Evolutionary conservation across 441 rosid species (phyloP).

Genomic region (Bocquillonia castaneifolia): DNA sequence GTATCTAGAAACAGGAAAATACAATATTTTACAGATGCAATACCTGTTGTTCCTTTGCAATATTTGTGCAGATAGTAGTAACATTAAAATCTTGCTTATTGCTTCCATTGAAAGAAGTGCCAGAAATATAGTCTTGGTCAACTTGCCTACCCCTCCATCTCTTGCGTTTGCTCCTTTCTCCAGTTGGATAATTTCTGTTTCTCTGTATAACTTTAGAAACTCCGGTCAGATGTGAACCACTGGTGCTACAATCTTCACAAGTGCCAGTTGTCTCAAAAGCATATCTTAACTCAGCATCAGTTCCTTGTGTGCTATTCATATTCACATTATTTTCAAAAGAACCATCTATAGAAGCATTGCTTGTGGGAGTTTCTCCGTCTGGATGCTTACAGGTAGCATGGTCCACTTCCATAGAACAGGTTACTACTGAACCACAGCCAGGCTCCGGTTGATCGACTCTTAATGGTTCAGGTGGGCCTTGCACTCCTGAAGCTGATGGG

Average conservation of each 20-base stretch:
- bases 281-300: slow-evolving; percentile 50
- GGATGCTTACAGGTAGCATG: slow-evolving; percentile 39
- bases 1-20: slow-evolving; percentile 3
- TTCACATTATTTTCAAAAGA: slow-evolving; percentile 40
- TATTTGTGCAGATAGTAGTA: slow-evolving; percentile 23
- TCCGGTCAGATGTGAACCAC: slow-evolving; percentile 56
- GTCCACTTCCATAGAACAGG: slow-evolving; percentile 50
- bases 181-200: slow-evolving; percentile 44
- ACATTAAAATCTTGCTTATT: slow-evolving; percentile 35
- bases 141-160: slow-evolving; percentile 85
- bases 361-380: slow-evolving; percentile 51
- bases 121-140: slow-evolving; percentile 43
- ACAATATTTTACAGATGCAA: slow-evolving; percentile 6
- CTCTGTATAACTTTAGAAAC: slow-evolving; percentile 38
- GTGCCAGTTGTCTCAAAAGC: slow-evolving; percentile 46
- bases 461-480: slow-evolving; percentile 29
- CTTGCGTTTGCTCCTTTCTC: slow-evolving; percentile 80
- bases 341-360: slow-evolving; percentile 34
- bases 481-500: slow-evolving; percentile 34
- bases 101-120: slow-evolving; percentile 35
- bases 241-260: slow-evolving; percentile 76
- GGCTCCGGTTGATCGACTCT: slow-evolving; percentile 40
- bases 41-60: slow-evolving; percentile 42
- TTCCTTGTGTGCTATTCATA: slow-evolving; percentile 37
- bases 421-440: slow-evolving; percentile 43